Conservation (phyloP, 208 protist species). For the Porcisia deanei region DNA sequence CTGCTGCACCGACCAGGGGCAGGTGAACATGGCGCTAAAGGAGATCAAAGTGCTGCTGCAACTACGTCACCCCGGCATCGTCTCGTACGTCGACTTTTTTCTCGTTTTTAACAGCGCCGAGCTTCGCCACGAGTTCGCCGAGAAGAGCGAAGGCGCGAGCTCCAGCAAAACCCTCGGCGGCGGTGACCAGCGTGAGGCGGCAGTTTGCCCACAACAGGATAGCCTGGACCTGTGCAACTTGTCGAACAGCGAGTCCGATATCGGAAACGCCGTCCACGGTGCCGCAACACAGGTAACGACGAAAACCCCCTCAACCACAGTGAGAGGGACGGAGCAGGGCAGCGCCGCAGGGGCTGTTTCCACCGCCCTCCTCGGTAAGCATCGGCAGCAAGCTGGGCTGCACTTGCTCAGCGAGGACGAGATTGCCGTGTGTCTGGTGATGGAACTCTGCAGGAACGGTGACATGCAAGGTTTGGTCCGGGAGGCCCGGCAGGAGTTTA, state of each 20-base stretch:
- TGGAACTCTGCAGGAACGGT: slow-evolving; percentile 85
- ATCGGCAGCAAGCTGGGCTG: slow-evolving; percentile 1
- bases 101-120: slow-evolving; percentile 75
- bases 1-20: slow-evolving; percentile 55
- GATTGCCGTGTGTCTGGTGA: slow-evolving; percentile 84
- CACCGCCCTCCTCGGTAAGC: slow-evolving; percentile 14
- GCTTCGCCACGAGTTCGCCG: slow-evolving; percentile 48
- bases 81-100: slow-evolving; percentile 90
- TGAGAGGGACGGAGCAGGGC: not conserved
- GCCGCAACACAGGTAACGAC: not conserved
- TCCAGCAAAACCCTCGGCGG: not conserved
- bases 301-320: not conserved
- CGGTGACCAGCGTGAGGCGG: not conserved
- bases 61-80: slow-evolving; percentile 78
- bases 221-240: slow-evolving; percentile 27
- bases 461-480: slow-evolving; percentile 69
- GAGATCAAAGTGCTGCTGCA: slow-evolving; percentile 88
- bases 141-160: slow-evolving; percentile 16
- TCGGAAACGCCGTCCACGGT: not conserved
- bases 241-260: slow-evolving; percentile 29
- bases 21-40: slow-evolving; percentile 78
- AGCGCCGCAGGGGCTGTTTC: slow-evolving; percentile 6
- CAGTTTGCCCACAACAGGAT: not conserved
- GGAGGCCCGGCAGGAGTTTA: slow-evolving; percentile 61
- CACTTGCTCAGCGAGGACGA: slow-evolving; percentile 39